phyloP scores from a whole-genome alignment of 345 rosid genomes.

The Excoecaria agallocha region DNA sequence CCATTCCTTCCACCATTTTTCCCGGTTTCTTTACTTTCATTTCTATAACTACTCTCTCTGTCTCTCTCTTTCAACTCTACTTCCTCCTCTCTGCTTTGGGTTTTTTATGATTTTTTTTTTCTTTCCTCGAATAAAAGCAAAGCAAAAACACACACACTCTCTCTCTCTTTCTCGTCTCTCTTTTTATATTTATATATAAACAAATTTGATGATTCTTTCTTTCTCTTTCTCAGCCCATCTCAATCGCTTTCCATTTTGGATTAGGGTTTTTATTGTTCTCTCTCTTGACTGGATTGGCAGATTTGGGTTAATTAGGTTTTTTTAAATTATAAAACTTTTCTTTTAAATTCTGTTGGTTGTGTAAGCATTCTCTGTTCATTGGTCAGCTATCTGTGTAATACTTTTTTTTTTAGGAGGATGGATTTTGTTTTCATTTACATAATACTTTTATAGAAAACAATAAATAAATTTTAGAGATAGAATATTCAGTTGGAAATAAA shows the following conservation, averaged over 20 bases:
- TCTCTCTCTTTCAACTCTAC: not conserved
- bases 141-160: conserved; percentile 2
- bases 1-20: conserved; percentile 14
- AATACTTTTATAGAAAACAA: not conserved
- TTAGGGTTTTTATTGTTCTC: conserved; percentile 12
- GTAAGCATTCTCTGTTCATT: conserved; percentile 8
- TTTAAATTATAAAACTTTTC: not conserved
- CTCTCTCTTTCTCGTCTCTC: not conserved
- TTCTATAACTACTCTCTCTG: not conserved
- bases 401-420: not conserved
- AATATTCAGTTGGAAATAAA: too few relatives aligned
- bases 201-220: not conserved
- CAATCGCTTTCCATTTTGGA: not conserved
- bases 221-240: not conserved
- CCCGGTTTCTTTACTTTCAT: conserved; percentile 6
- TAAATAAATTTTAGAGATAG: too few relatives aligned
- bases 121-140: conserved; percentile 9
- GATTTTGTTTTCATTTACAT: not conserved
- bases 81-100: too few relatives aligned
- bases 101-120: not conserved
- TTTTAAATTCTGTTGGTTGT: not conserved
- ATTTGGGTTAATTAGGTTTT: not conserved
- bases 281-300: not conserved
- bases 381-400: conserved; percentile 4
- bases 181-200: not conserved